These are phyloP conservation scores for Ceratobasidium theobromae DNA, from an alignment of 1,284 basidiomycete species.

Conservation along the genomic window DNA sequence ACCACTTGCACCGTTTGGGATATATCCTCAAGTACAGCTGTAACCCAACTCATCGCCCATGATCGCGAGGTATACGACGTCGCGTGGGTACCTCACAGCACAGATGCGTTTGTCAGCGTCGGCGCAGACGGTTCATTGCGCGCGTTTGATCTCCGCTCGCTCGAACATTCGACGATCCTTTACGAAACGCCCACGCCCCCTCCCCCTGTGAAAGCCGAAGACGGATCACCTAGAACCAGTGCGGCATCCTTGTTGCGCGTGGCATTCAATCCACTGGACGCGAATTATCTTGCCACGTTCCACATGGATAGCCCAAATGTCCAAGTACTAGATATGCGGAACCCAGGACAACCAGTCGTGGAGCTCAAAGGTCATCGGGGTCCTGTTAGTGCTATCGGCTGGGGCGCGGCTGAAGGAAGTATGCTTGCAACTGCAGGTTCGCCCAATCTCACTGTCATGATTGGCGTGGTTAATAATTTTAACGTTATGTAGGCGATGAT, in stretches of 20 bases:
- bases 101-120: slow-evolving; percentile 97
- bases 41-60: slow-evolving; percentile 97
- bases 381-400: slow-evolving; percentile 80
- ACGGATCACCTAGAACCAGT: slow-evolving; percentile 44
- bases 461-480: background rate
- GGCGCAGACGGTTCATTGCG: slow-evolving; percentile 96
- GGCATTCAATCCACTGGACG: slow-evolving; percentile 82
- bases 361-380: slow-evolving; percentile 80
- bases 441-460: slow-evolving; percentile 37
- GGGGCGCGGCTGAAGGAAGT: slow-evolving; percentile 80
- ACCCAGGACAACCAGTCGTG: slow-evolving; percentile 89
- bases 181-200: slow-evolving; percentile 78
- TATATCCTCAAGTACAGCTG: slow-evolving; percentile 90
- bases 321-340: slow-evolving; percentile 91
- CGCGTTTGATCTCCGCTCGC: slow-evolving; percentile 92
- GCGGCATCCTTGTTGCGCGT: slow-evolving; percentile 73
- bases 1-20: slow-evolving; percentile 98
- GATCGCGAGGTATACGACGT: slow-evolving; percentile 98
- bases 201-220: slow-evolving; percentile 10
- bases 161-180: slow-evolving; percentile 98
- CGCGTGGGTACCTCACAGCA: slow-evolving; percentile 97
- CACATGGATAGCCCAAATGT: slow-evolving; percentile 85
- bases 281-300: slow-evolving; percentile 92
- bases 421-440: slow-evolving; percentile 81
- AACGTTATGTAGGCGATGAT: slow-evolving; percentile 69